Evolutionary conservation across 140 eudicot genomes (phyloP).

Genomic region (Erigeron philadelphicus): DNA sequence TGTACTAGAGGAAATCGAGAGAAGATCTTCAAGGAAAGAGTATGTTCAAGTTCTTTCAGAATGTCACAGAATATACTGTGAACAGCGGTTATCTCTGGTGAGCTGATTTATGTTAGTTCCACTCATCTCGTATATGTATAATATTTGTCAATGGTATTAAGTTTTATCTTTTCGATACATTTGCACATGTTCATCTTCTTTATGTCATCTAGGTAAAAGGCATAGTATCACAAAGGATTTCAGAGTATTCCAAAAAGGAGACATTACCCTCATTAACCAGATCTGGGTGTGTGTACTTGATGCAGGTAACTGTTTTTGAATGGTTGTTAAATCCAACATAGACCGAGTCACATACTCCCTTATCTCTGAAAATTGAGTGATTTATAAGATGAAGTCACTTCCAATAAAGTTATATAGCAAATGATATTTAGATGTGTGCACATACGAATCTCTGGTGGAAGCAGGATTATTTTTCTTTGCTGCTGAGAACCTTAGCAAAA

Average conservation of each 20-base stretch:
- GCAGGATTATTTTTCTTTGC: too few relatives aligned
- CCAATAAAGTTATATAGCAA: too few relatives aligned
- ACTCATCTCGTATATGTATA: slow-evolving; percentile 1
- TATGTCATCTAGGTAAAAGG: slow-evolving; percentile 55
- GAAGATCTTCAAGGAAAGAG: slow-evolving; percentile 83
- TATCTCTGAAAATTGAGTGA: too few relatives aligned
- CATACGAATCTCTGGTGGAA: too few relatives aligned
- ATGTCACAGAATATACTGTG: slow-evolving; percentile 92
- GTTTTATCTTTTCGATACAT: slow-evolving; percentile 11
- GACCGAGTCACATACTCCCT: too few relatives aligned
- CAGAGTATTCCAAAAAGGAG: slow-evolving; percentile 81
- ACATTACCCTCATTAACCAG: slow-evolving; percentile 80
- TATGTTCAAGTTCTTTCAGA: slow-evolving; percentile 82
- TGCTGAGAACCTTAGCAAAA: too few relatives aligned
- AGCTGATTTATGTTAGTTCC: slow-evolving; percentile 24
- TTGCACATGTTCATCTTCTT: slow-evolving; percentile 16
- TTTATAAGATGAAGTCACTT: too few relatives aligned
- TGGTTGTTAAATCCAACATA: background rate
- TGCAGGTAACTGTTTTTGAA: slow-evolving; percentile 54
- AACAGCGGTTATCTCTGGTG: slow-evolving; percentile 89
- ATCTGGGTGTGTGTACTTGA: slow-evolving; percentile 91
- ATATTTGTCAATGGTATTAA: background rate
- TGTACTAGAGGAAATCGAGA: slow-evolving; percentile 86
- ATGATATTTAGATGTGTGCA: too few relatives aligned
- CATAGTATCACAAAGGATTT: slow-evolving; percentile 80